A percentile compares a stretch with the other conserved stretches of the same genome.
Evolutionary conservation across 1,284 basidiomycete species (phyloP).

Genomic region (Pulveroboletus sp.): DNA sequence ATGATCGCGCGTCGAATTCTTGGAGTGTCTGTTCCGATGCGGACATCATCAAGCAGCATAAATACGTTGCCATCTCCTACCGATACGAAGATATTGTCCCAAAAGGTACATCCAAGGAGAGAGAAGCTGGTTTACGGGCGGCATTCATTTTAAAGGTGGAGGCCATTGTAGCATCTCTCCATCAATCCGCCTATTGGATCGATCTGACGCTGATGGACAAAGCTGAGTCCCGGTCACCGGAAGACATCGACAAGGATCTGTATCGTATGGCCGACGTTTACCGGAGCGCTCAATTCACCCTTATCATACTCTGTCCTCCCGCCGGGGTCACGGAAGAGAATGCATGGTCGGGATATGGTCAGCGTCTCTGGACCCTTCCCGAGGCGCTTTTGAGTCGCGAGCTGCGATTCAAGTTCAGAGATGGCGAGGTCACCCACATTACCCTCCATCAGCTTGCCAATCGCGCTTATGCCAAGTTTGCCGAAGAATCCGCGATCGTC

Average conservation of each 20-base stretch:
- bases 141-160: slow-evolving; percentile 16
- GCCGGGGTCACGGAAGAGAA: not conserved
- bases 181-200: slow-evolving; percentile 29
- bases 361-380: slow-evolving; percentile 35
- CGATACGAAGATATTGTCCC: slow-evolving; percentile 16
- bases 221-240: not conserved
- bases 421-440: slow-evolving; percentile 16
- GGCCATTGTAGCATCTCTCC: slow-evolving; percentile 8
- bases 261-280: slow-evolving; percentile 36
- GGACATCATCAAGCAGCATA: slow-evolving; percentile 13
- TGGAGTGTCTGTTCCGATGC: slow-evolving; percentile 14
- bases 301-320: slow-evolving; percentile 24
- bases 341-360: slow-evolving; percentile 24
- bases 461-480: slow-evolving; percentile 19
- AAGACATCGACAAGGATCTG: slow-evolving; percentile 22
- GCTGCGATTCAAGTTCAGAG: slow-evolving; percentile 20
- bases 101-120: not conserved
- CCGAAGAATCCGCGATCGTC: slow-evolving; percentile 29
- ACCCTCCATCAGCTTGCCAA: slow-evolving; percentile 31
- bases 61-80: slow-evolving; percentile 29
- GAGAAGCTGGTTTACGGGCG: not conserved
- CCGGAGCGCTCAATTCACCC: slow-evolving; percentile 28
- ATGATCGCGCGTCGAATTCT: not conserved
- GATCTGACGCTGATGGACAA: slow-evolving; percentile 18
- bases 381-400: slow-evolving; percentile 26